Percentiles rank a stretch among this genome's conserved stretches.
phyloP scores from a whole-genome alignment of 148 eudicot species.

The Heliamphora exappendiculata region DNA sequence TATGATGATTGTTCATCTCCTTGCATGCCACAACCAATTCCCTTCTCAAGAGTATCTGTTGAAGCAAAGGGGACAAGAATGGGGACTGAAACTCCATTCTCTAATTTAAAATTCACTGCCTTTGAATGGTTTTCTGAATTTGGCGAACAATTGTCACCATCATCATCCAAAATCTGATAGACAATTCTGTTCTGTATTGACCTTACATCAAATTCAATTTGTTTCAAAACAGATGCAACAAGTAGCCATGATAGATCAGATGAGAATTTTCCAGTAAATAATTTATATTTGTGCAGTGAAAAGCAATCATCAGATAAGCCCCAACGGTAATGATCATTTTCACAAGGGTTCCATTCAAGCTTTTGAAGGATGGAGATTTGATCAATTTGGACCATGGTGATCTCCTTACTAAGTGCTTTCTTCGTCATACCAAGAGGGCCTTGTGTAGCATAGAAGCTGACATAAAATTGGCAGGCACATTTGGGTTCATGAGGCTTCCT shows the following conservation, averaged over 20 bases:
- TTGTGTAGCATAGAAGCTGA: conserved; percentile 46
- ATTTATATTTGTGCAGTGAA: conserved; percentile 41
- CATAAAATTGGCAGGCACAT: conserved; percentile 63
- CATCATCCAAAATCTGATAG: conserved; percentile 59
- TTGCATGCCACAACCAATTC: conserved; percentile 17
- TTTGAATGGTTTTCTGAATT: conserved; percentile 26
- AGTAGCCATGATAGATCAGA: conserved; percentile 74
- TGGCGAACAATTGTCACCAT: conserved; percentile 16
- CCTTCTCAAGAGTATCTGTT: conserved; percentile 6
- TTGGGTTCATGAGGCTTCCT: conserved; percentile 63
- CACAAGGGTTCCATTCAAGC: conserved; percentile 51
- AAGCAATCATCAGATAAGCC: conserved; percentile 62
- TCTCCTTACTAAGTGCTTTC: conserved; percentile 50
- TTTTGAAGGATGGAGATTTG: conserved; percentile 63
- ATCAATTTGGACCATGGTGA: conserved; percentile 39
- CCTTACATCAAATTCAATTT: conserved; percentile 53
- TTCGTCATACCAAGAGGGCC: conserved; percentile 40
- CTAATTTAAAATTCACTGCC: conserved; percentile 59
- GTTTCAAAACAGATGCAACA: conserved; percentile 59
- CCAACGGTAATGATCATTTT: conserved; percentile 63
- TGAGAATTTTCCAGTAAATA: conserved; percentile 60
- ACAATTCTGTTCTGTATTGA: conserved; percentile 53
- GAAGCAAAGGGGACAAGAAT: conserved; percentile 40
- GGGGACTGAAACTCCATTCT: conserved; percentile 43
- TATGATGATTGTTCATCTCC: conserved; percentile 19